Evolutionary conservation across 164 flowering plant species (phyloP), one percentile per base, ranked within the genome.

Genomic region (Nymphaea colorata): DNA sequence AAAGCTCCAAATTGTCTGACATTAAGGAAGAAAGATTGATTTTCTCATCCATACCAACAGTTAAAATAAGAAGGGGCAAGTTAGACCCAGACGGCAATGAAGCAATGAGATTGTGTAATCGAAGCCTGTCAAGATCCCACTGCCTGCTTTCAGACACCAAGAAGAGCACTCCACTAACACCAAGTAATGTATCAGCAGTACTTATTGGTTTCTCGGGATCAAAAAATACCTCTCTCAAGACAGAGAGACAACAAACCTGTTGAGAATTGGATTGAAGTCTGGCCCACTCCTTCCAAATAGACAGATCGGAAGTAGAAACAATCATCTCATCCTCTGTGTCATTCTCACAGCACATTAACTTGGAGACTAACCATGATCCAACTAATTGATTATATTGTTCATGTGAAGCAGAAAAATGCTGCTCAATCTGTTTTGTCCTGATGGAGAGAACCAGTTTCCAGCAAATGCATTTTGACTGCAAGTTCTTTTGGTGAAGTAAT

Each of bases 251-350:
- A 75, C 86, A 89, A 42, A 67, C 71, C 17, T 69, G 70, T 70
- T 70, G 79, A 0, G 42, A n/a, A 69, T 44, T 71, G 43, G 71
- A 74, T 66, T 68, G 69, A 67, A 67, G 66, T 66, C 66, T 62
- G 59, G 74, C 53, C 93, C 93, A 86, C 66, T 79, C 81, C 69
- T 74, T 89, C 98, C 98, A 93, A 65, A 91, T 78, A 41, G 97
- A 79, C 61, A 93, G 65, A 53, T 82, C 84, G 60, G 86, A 78
- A 67, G 84, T 83, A 60, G 87, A 85, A 67, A 83, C 45, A 10
- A 79, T 75, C 74, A 89, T 68, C 70, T 77, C 83, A 64, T 76
- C 76, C 67, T 72, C 72, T 64, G 75, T 76, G 64, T 76, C 78
- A 12, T 77, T 72, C 42, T 44, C 41, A 12, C 65, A 53, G 64